Conservation (phyloP, 305 asterid genomes). For the Salvia sclarea region DNA sequence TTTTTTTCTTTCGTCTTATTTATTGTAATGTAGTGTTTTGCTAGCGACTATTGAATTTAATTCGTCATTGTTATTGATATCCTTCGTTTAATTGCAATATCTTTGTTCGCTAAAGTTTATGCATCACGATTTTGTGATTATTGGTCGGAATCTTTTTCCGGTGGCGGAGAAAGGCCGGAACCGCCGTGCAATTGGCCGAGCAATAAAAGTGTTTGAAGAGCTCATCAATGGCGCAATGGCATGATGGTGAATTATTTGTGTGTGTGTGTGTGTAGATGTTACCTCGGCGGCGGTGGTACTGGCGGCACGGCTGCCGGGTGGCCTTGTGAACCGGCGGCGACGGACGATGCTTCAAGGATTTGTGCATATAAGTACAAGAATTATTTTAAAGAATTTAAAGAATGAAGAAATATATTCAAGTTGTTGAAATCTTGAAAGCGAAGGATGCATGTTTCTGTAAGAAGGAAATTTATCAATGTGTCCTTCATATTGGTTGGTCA, state of each 20-base stretch:
- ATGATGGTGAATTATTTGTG: not conserved
- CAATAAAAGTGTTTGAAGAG: not conserved
- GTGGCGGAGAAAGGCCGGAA: not conserved
- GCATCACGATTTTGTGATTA: not conserved
- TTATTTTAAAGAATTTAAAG: not conserved
- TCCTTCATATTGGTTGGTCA: not conserved
- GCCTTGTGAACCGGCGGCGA: too few relatives aligned
- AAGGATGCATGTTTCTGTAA: not conserved
- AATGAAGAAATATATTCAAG: not conserved
- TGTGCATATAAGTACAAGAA: not conserved
- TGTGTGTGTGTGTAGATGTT: not conserved
- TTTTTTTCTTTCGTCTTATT: not conserved
- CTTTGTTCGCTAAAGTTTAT: not conserved
- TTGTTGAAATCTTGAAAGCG: not conserved
- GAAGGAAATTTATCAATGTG: not conserved
- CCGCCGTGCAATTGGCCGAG: not conserved
- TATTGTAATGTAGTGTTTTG: not conserved
- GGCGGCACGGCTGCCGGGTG: too few relatives aligned
- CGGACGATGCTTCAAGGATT: too few relatives aligned
- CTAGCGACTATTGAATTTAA: not conserved
- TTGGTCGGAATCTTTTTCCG: not conserved
- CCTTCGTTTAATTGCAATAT: not conserved
- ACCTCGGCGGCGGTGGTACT: too few relatives aligned
- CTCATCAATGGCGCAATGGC: not conserved
- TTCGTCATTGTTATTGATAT: not conserved